These are phyloP conservation scores for Camellia sinensis DNA, from an alignment of 148 eudicot genomes.

Conservation along the genomic window DNA sequence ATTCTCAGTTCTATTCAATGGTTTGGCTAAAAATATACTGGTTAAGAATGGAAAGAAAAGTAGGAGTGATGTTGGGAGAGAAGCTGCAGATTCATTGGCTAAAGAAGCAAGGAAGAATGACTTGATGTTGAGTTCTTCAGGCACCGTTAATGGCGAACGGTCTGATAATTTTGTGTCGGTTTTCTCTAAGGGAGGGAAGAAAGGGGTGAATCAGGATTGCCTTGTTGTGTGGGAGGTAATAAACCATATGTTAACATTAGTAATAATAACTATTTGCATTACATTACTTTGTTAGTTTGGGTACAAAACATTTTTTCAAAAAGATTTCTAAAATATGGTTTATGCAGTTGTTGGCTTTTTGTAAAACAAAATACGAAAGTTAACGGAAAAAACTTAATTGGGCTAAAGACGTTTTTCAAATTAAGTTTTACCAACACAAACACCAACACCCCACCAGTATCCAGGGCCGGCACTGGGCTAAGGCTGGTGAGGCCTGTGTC, in stretches of 20 bases:
- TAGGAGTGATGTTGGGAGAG: slow-evolving; percentile 29
- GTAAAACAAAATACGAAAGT: too few species aligned
- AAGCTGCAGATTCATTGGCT: slow-evolving; percentile 42
- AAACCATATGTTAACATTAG: slow-evolving; percentile 39
- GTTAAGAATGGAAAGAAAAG: slow-evolving; percentile 30
- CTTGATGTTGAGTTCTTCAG: slow-evolving; percentile 45
- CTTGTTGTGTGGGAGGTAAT: slow-evolving; percentile 76
- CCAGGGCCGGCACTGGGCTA: too few species aligned
- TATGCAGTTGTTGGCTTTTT: too few species aligned
- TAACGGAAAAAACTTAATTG: too few species aligned
- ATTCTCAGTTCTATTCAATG: slow-evolving; percentile 33
- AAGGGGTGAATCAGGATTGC: slow-evolving; percentile 74
- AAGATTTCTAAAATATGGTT: too few species aligned
- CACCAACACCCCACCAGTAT: too few species aligned
- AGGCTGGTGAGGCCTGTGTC: too few species aligned
- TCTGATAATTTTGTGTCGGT: slow-evolving; percentile 33
- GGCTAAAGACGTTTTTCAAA: too few species aligned
- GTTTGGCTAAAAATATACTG: slow-evolving; percentile 29
- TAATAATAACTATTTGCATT: slow-evolving; percentile 1
- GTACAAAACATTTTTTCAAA: too few species aligned
- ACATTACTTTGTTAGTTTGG: too few species aligned
- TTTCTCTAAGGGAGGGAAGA: slow-evolving; percentile 64
- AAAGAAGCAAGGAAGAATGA: slow-evolving; percentile 58
- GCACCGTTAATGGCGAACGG: slow-evolving; percentile 24
- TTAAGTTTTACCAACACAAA: too few species aligned